Evolutionary conservation across 257 asterid genomes (phyloP).

Genomic region (Dorcoceras hygrometricum): DNA sequence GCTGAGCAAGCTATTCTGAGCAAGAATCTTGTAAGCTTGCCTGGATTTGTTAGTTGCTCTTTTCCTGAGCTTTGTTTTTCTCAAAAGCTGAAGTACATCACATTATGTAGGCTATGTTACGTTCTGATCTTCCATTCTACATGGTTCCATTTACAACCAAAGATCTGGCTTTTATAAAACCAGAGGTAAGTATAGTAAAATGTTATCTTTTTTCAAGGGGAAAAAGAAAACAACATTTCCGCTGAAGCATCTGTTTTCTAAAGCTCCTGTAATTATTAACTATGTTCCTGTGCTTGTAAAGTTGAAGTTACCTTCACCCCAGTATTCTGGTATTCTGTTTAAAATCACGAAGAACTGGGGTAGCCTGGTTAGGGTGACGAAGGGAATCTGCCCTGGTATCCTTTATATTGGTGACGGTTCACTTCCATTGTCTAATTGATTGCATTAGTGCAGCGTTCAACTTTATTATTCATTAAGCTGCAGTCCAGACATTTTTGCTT

Average conservation of each 20-base stretch:
- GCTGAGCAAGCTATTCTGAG: slow-evolving; percentile 92
- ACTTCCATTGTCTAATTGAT: not conserved
- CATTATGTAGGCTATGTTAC: slow-evolving; percentile 68
- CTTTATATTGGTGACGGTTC: not conserved
- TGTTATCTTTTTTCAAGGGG: not conserved
- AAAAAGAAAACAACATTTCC: not conserved
- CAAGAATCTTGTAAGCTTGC: slow-evolving; percentile 63
- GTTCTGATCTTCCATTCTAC: slow-evolving; percentile 88
- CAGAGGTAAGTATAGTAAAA: slow-evolving; percentile 73
- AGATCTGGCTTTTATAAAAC: slow-evolving; percentile 67
- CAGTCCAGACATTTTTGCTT: not conserved
- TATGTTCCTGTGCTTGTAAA: slow-evolving; percentile 4
- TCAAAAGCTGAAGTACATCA: slow-evolving; percentile 27
- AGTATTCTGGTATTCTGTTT: not conserved
- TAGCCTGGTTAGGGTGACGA: not conserved
- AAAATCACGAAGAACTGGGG: not conserved
- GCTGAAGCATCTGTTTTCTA: not conserved
- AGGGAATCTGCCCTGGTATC: slow-evolving; percentile 3
- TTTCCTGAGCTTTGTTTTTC: slow-evolving; percentile 19
- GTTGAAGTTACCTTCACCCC: not conserved
- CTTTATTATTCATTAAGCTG: slow-evolving; percentile 1
- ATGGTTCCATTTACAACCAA: slow-evolving; percentile 83
- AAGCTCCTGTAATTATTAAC: slow-evolving; percentile 5
- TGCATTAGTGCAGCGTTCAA: not conserved
- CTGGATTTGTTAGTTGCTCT: slow-evolving; percentile 13